A percentile compares a stretch with the other conserved stretches of the same genome.
phyloP scores from a whole-genome alignment of 139 green algal genomes.

The Tetraselmis chui region DNA sequence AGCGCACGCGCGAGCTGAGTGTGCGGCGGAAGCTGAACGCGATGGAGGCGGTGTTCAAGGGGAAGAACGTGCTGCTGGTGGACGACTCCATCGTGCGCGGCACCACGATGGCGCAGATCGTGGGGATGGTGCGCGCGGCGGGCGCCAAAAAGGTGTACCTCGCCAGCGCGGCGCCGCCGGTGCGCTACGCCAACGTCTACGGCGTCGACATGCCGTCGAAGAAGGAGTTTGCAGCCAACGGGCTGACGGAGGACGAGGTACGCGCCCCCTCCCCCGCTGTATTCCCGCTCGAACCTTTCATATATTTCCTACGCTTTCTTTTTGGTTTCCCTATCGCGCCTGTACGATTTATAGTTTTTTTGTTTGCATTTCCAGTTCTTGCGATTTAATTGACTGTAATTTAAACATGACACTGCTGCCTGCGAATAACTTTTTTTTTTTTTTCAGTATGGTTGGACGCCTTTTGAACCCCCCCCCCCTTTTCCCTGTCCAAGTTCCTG shows the following conservation, averaged over 20 bases:
- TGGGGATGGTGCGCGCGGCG: slow-evolving; percentile 87
- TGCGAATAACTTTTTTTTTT: too few species aligned
- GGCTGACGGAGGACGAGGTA: slow-evolving; percentile 69
- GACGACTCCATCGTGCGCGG: slow-evolving; percentile 98
- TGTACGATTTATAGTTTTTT: too few species aligned
- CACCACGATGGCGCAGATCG: slow-evolving; percentile 95
- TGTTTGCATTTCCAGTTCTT: too few species aligned
- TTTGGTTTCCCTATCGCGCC: too few species aligned
- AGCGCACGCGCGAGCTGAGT: slow-evolving; percentile 81
- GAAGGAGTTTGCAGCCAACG: slow-evolving; percentile 88
- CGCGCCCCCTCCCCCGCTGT: too few species aligned
- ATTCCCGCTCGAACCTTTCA: too few species aligned
- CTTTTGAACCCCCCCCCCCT: too few species aligned
- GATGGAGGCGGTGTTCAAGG: slow-evolving; percentile 87
- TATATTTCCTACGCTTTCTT: too few species aligned
- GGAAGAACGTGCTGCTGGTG: slow-evolving; percentile 92
- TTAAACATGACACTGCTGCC: too few species aligned
- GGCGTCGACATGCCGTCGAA: slow-evolving; percentile 95
- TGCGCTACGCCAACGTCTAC: slow-evolving; percentile 96
- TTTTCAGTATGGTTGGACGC: too few species aligned
- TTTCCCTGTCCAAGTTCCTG: too few species aligned
- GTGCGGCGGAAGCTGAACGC: slow-evolving; percentile 96
- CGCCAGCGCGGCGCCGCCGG: slow-evolving; percentile 82
- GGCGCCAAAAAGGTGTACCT: slow-evolving; percentile 94
- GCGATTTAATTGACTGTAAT: too few species aligned